These are phyloP conservation scores for Zea mays DNA, from an alignment of 176 grass and related monocot species.

Conservation along the genomic window DNA sequence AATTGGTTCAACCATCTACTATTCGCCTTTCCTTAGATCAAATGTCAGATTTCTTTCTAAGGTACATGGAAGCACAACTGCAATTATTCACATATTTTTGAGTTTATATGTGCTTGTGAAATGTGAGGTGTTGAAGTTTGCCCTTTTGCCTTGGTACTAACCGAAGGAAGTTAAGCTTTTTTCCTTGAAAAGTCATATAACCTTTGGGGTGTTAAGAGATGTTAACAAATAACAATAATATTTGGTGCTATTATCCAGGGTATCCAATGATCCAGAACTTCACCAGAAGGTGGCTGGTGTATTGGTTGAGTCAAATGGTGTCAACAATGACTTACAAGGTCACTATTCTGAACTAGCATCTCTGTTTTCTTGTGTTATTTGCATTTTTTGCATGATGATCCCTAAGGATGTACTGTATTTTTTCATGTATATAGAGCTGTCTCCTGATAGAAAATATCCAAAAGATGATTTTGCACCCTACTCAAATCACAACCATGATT, in stretches of 20 bases:
- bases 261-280: conserved; percentile 72
- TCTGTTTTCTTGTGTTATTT: conserved; percentile 13
- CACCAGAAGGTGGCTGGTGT: conserved; percentile 70
- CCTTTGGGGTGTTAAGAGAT: too few relatives aligned
- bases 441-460: conserved; percentile 91
- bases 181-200: too few relatives aligned
- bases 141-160: too few relatives aligned
- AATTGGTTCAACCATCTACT: conserved; percentile 54
- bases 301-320: conserved; percentile 76
- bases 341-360: conserved; percentile 4
- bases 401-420: conserved; percentile 17
- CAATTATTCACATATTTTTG: too few relatives aligned
- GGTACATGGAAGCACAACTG: too few relatives aligned
- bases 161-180: too few relatives aligned
- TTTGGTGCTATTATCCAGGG: conserved; percentile 46
- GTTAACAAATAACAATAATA: too few relatives aligned
- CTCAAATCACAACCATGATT: conserved; percentile 76
- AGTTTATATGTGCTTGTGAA: too few relatives aligned
- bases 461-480: conserved; percentile 90
- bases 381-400: conserved; percentile 1
- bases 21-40: conserved; percentile 72
- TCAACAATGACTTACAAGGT: conserved; percentile 53
- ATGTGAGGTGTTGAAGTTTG: too few relatives aligned
- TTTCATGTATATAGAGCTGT: conserved; percentile 65
- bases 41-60: too few relatives aligned